These are phyloP conservation scores for Gynochthodes officinalis DNA, from an alignment of 257 asterid species.

Conservation along the genomic window DNA sequence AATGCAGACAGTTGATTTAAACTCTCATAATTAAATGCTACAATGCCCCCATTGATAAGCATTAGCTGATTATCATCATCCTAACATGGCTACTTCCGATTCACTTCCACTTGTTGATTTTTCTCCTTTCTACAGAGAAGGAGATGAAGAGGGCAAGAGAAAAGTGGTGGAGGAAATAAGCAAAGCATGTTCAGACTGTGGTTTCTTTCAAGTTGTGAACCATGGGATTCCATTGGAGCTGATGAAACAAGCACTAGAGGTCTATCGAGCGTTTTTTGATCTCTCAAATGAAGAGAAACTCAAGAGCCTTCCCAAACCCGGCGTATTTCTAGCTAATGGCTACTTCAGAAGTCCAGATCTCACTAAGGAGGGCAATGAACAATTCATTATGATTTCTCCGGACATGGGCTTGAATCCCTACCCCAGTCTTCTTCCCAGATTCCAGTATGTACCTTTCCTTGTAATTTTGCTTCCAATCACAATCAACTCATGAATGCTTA, in stretches of 20 bases:
- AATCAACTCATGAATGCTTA: no score
- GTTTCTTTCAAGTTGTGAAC: slow-evolving; percentile 44
- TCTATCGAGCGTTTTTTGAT: slow-evolving; percentile 27
- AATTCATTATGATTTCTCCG: slow-evolving; percentile 38
- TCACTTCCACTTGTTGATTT: slow-evolving; percentile 42
- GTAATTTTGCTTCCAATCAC: no score
- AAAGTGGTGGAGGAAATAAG: slow-evolving; percentile 25
- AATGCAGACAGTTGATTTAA: no score
- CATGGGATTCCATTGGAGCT: slow-evolving; percentile 44
- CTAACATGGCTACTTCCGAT: slow-evolving; percentile 10
- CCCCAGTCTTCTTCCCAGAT: slow-evolving; percentile 19
- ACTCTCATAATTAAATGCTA: no score
- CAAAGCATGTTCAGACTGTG: slow-evolving; percentile 34
- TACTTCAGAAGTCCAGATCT: slow-evolving; percentile 37
- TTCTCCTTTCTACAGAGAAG: slow-evolving; percentile 25
- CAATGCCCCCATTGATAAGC: no score
- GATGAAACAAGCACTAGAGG: slow-evolving; percentile 38
- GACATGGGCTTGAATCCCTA: slow-evolving; percentile 19
- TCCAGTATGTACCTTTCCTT: slow-evolving; percentile 26
- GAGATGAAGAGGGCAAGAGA: slow-evolving; percentile 24
- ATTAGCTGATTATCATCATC: no score
- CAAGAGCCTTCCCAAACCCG: slow-evolving; percentile 17
- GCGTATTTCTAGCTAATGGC: slow-evolving; percentile 33
- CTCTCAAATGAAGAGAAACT: slow-evolving; percentile 37
- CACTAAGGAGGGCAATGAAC: slow-evolving; percentile 41